Conservation (phyloP, 2,329 filamentous ascomycete genomes). For the Trichoderma sp. region DNA sequence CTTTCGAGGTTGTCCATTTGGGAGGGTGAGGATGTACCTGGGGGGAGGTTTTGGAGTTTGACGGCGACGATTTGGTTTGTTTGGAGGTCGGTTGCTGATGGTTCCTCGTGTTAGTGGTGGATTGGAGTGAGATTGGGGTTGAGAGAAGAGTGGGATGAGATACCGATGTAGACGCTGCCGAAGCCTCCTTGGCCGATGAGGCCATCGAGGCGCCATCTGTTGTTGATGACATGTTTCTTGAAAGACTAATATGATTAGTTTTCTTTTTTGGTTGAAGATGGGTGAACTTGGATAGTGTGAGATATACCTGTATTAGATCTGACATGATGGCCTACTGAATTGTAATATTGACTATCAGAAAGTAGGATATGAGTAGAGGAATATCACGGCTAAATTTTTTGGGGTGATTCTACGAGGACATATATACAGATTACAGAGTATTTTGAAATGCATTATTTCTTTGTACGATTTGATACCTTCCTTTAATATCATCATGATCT, state of each 20-base stretch:
- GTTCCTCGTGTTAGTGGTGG: neutral
- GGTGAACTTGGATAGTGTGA: neutral
- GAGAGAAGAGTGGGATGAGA: neutral
- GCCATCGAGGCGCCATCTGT: constrained; percentile 3
- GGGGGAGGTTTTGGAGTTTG: constrained; percentile 24
- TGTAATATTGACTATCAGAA: neutral
- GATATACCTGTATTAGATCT: neutral
- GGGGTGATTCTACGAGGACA: neutral
- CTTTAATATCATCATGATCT: neutral
- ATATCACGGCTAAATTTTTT: neutral
- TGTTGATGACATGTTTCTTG: neutral
- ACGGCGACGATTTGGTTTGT: constrained; percentile 40
- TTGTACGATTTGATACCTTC: neutral
- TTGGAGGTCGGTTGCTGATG: constrained; percentile 26
- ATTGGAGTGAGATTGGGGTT: neutral
- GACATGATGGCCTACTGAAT: neutral
- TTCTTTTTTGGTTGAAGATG: neutral
- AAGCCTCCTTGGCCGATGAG: constrained; percentile 17
- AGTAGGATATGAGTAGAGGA: neutral
- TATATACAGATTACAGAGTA: neutral
- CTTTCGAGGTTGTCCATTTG: constrained; percentile 15
- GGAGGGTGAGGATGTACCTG: neutral
- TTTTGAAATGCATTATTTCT: neutral
- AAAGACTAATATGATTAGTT: neutral
- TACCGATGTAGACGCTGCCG: constrained; percentile 21